A percentile compares a stretch with the other conserved stretches of the same genome.
phyloP scores from a whole-genome alignment of 257 asterid species.

The Cynanchum wilfordii region DNA sequence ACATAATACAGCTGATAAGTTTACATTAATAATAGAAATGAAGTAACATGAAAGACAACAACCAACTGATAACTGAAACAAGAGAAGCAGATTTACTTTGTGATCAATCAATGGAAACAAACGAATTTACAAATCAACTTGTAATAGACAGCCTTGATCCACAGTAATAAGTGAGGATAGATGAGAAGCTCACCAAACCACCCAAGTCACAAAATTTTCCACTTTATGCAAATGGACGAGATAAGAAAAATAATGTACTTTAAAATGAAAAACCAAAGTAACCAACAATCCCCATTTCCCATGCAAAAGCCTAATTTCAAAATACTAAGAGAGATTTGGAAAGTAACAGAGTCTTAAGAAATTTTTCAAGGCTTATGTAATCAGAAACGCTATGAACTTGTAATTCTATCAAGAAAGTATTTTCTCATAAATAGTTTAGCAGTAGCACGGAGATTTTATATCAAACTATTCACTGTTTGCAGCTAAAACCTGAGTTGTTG shows the following conservation, averaged over 20 bases:
- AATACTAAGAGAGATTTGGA: background rate
- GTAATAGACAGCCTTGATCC: too few relatives aligned
- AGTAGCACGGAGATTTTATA: background rate
- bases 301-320: background rate
- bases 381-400: background rate
- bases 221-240: background rate
- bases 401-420: background rate
- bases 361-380: background rate
- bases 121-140: background rate
- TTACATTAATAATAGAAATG: background rate
- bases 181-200: too few relatives aligned
- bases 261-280: background rate
- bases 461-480: constrained; percentile 1
- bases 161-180: too few relatives aligned
- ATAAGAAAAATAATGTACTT: background rate
- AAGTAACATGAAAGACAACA: background rate
- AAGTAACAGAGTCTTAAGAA: too few relatives aligned
- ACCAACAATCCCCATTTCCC: background rate
- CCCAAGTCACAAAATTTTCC: background rate
- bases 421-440: background rate
- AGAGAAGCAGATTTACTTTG: background rate
- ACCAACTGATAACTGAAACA: background rate
- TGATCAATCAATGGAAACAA: background rate
- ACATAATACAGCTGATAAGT: background rate
- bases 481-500: constrained; percentile 68